phyloP scores from a whole-genome alignment of 306 rosid species.

The Nissolia schottii region DNA sequence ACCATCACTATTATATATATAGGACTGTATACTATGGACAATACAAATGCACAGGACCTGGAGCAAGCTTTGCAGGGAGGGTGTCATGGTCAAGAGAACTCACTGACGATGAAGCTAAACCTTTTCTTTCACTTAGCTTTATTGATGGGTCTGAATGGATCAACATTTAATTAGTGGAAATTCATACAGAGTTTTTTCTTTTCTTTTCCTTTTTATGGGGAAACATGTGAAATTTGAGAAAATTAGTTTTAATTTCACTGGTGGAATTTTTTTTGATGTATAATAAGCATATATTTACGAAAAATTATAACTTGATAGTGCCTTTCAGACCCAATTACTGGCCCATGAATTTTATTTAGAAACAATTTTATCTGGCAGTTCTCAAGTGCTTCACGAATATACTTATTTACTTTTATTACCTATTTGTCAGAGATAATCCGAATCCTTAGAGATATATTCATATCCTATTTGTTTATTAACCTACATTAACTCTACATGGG shows the following conservation, averaged over 20 bases:
- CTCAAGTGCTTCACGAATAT: not conserved
- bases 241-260: not conserved
- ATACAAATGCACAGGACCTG: constrained; percentile 87
- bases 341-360: not conserved
- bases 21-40: constrained; percentile 98
- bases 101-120: constrained; percentile 82
- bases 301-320: not conserved
- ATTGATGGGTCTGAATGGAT: constrained; percentile 94
- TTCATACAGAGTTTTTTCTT: not conserved
- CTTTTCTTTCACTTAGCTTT: constrained; percentile 79
- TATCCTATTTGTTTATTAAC: not conserved
- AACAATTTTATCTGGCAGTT: not conserved
- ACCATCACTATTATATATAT: constrained; percentile 6
- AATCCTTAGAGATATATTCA: not conserved
- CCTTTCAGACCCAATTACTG: not conserved
- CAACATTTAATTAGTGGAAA: constrained; percentile 25
- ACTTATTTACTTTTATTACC: not conserved
- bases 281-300: constrained; percentile 6
- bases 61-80: constrained; percentile 84
- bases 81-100: constrained; percentile 96
- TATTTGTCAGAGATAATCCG: not conserved
- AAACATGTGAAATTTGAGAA: no score
- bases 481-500: not conserved
- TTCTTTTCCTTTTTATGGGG: not conserved
- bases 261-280: not conserved